Evolutionary conservation across 2,329 filamentous ascomycete species (phyloP).

Genomic region (Mariannaea sp.): DNA sequence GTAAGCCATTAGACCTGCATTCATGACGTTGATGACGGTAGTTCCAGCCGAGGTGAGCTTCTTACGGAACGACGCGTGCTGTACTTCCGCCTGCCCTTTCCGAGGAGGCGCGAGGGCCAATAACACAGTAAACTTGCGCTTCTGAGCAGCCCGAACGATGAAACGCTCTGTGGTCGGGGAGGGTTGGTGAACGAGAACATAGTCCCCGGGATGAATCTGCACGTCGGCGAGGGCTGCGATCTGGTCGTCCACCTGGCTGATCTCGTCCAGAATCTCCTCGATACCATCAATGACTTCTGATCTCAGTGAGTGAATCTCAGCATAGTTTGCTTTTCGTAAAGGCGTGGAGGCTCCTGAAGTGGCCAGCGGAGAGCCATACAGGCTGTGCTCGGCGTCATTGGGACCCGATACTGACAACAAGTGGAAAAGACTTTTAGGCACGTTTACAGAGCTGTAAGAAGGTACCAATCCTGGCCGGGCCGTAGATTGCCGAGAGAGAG

Average conservation of each 20-base stretch:
- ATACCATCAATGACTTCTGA: conserved; percentile 94
- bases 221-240: conserved; percentile 87
- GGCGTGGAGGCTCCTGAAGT: conserved; percentile 58
- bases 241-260: conserved; percentile 90
- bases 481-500: conserved; percentile 37
- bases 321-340: conserved; percentile 45
- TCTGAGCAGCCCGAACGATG: conserved; percentile 81
- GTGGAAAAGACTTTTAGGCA: conserved; percentile 82
- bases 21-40: conserved; percentile 80
- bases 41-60: conserved; percentile 78
- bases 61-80: conserved; percentile 68
- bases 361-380: conserved; percentile 52
- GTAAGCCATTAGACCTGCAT: conserved; percentile 85
- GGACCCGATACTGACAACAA: conserved; percentile 75
- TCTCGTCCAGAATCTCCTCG: conserved; percentile 93
- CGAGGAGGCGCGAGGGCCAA: conserved; percentile 69
- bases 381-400: conserved; percentile 43
- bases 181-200: conserved; percentile 86
- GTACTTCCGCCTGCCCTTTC: conserved; percentile 44
- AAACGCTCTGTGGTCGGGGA: conserved; percentile 89
- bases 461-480: conserved; percentile 66
- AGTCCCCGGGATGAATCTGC: conserved; percentile 91
- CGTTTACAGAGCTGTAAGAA: conserved; percentile 66
- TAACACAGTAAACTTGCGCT: conserved; percentile 90
- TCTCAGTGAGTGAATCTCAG: conserved; percentile 71